Evolutionary conservation across 2,329 filamentous ascomycete species (phyloP).

Genomic region (Golovinomyces cichoracearum): DNA sequence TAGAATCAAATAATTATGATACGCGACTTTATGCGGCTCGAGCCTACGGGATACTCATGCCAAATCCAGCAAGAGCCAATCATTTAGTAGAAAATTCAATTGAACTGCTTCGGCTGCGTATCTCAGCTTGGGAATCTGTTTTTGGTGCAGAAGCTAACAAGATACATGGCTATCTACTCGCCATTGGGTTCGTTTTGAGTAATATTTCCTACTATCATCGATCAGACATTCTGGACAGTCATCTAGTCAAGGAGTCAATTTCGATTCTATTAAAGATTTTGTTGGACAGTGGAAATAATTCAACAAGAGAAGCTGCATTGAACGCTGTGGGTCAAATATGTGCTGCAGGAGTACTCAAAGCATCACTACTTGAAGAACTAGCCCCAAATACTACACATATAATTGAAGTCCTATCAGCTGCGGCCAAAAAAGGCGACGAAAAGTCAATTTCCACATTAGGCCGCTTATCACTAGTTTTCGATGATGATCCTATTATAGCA

Average conservation of each 20-base stretch:
- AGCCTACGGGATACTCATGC: slow-evolving; percentile 49
- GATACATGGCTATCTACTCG: slow-evolving; percentile 33
- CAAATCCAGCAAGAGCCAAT: slow-evolving; percentile 28
- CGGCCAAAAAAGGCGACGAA: slow-evolving; percentile 59
- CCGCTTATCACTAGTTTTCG: slow-evolving; percentile 39
- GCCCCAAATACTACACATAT: slow-evolving; percentile 15
- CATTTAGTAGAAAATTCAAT: slow-evolving; percentile 20
- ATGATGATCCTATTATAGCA: slow-evolving; percentile 18
- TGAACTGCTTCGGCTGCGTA: slow-evolving; percentile 21
- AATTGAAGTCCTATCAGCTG: slow-evolving; percentile 34
- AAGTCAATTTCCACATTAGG: slow-evolving; percentile 61
- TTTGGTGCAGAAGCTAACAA: slow-evolving; percentile 32
- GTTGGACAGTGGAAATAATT: slow-evolving; percentile 25
- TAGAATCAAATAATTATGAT: slow-evolving; percentile 46
- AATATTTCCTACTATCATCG: slow-evolving; percentile 25
- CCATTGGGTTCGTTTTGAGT: slow-evolving; percentile 31
- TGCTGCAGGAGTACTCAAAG: slow-evolving; percentile 26
- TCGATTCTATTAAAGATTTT: slow-evolving; percentile 24
- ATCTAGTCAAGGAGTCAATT: slow-evolving; percentile 19
- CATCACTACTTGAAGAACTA: slow-evolving; percentile 7
- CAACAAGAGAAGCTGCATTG: slow-evolving; percentile 30
- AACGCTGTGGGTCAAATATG: slow-evolving; percentile 34
- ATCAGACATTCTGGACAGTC: slow-evolving; percentile 15
- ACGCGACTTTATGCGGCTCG: slow-evolving; percentile 41
- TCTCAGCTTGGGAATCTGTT: slow-evolving; percentile 25